phyloP scores from a whole-genome alignment of 257 asterid genomes.

The Solanum ahanhuiri region DNA sequence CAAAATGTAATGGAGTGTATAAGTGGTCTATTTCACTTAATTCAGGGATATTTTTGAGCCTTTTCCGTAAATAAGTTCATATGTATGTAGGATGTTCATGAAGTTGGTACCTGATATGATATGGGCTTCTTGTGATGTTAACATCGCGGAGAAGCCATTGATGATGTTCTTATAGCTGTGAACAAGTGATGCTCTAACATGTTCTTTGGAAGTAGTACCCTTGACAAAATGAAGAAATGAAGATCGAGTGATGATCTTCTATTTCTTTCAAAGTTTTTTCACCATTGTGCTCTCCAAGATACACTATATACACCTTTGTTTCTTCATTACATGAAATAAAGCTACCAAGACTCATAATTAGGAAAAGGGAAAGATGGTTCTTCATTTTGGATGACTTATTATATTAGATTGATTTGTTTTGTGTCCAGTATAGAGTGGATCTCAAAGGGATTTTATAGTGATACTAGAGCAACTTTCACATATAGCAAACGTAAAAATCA shows the following conservation, averaged over 20 bases:
- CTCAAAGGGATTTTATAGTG: not conserved
- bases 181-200: constrained; percentile 22
- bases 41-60: too few species aligned
- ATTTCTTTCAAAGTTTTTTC: too few species aligned
- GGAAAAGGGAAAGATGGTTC: not conserved
- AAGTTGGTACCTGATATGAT: constrained; percentile 14
- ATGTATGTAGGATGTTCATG: not conserved
- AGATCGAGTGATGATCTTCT: too few species aligned
- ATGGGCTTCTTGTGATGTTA: constrained; percentile 31
- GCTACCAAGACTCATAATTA: not conserved
- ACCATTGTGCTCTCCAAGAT: too few species aligned
- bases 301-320: too few species aligned
- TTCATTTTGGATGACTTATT: not conserved
- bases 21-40: too few species aligned
- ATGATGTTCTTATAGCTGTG: constrained; percentile 36
- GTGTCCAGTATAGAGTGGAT: not conserved
- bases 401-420: not conserved
- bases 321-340: not conserved
- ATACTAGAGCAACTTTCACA: not conserved
- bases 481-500: too few species aligned
- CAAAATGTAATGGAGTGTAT: too few species aligned
- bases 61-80: not conserved
- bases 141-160: constrained; percentile 48
- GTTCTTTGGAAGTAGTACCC: constrained; percentile 16
- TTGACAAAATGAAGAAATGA: constrained; percentile 5